Evolutionary conservation across 768 basidiomycete species (phyloP).

Genomic region (Calocera viscosa): DNA sequence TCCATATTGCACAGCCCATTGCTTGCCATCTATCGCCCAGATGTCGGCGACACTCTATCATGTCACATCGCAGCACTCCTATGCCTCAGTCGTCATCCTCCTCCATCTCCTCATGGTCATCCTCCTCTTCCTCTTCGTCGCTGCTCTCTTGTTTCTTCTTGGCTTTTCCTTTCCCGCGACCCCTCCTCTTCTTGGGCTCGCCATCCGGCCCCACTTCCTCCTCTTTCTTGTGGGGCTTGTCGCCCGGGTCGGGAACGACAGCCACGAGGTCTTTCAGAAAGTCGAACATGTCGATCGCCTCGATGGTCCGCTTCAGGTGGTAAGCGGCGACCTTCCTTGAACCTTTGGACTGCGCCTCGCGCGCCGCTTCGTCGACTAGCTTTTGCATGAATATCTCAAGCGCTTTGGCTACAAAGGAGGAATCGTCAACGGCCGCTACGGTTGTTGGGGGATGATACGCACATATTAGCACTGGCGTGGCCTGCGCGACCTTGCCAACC

Average conservation of each 20-base stretch:
- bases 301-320: constrained; percentile 87
- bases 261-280: constrained; percentile 89
- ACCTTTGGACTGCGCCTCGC: constrained; percentile 64
- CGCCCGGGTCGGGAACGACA: constrained; percentile 66
- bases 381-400: constrained; percentile 81
- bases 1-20: too few relatives aligned
- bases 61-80: constrained; percentile 25
- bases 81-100: constrained; percentile 20
- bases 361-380: constrained; percentile 69
- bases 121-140: constrained; percentile 12
- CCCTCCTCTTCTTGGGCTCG: constrained; percentile 29
- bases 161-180: constrained; percentile 36
- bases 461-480: constrained; percentile 95
- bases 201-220: constrained; percentile 36
- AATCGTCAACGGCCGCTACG: background rate
- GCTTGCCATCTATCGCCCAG: constrained; percentile 14
- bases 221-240: constrained; percentile 42
- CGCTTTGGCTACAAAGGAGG: constrained; percentile 58
- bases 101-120: background rate
- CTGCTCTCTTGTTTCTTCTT: constrained; percentile 36
- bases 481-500: constrained; percentile 94
- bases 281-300: constrained; percentile 77
- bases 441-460: constrained; percentile 26
- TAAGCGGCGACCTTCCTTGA: constrained; percentile 85
- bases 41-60: background rate